A percentile compares a stretch with the other conserved stretches of the same genome.
These are phyloP conservation scores for Afroboletus lepidellus DNA, from an alignment of 1,284 basidiomycete genomes.

Conservation along the genomic window DNA sequence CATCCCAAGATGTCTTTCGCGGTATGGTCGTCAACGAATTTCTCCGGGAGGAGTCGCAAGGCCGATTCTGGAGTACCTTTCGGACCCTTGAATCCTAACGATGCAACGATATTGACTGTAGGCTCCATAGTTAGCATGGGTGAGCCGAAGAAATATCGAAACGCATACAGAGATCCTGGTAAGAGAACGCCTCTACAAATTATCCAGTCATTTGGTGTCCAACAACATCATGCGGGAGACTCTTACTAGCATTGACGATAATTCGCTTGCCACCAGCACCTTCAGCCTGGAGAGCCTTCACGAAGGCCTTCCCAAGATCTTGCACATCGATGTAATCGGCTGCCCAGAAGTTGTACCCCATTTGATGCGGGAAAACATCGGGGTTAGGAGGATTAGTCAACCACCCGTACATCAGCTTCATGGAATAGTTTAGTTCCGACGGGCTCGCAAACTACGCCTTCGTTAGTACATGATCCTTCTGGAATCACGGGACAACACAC, in stretches of 20 bases:
- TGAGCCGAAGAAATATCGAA: background rate
- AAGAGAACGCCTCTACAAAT: background rate
- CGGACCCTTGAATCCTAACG: background rate
- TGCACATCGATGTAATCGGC: slow-evolving; percentile 3
- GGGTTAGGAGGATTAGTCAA: slow-evolving; percentile 2
- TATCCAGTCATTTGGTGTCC: background rate
- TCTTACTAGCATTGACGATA: slow-evolving; percentile 3
- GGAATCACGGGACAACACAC: background rate
- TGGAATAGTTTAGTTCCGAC: background rate
- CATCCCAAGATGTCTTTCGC: slow-evolving; percentile 2
- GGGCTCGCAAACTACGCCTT: background rate
- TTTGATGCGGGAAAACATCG: background rate
- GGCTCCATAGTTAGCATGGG: background rate
- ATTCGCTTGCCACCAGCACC: slow-evolving; percentile 1
- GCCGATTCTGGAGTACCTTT: background rate
- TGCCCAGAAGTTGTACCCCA: slow-evolving; percentile 4
- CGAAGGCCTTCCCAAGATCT: background rate
- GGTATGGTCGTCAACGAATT: background rate
- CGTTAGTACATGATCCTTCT: background rate
- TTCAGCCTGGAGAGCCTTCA: background rate
- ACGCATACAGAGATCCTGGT: background rate
- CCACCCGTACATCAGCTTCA: slow-evolving; percentile 3
- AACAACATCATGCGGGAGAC: background rate
- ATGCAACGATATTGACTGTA: background rate
- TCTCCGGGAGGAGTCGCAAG: background rate